A percentile compares a stretch with the other conserved stretches of the same genome.
Evolutionary conservation across 2,329 filamentous ascomycete genomes (phyloP).

Genomic region (Ophiostoma australiae): DNA sequence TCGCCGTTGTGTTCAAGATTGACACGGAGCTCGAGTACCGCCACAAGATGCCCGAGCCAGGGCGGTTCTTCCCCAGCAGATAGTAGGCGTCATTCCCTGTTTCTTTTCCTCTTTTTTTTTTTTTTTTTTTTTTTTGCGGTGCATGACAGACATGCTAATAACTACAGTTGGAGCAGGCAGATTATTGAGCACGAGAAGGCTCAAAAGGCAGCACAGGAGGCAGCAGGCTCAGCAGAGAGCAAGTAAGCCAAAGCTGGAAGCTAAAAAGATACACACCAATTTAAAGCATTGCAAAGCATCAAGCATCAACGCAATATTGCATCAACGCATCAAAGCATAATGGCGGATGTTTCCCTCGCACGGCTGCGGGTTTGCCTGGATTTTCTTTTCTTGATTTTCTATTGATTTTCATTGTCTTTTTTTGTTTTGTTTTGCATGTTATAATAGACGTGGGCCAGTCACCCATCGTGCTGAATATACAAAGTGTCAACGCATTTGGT

Average conservation of each 20-base stretch:
- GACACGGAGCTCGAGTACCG: slow-evolving; percentile 71
- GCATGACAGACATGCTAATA: slow-evolving; percentile 6
- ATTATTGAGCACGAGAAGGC: slow-evolving; percentile 43
- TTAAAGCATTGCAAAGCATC: not conserved
- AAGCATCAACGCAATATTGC: not conserved
- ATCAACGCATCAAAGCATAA: not conserved
- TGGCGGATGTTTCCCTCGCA: not conserved
- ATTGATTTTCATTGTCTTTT: not conserved
- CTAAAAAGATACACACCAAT: not conserved
- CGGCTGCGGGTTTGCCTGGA: not conserved
- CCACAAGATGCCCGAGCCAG: slow-evolving; percentile 71
- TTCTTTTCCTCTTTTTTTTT: not conserved
- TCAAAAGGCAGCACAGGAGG: slow-evolving; percentile 31
- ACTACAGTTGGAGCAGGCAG: slow-evolving; percentile 42
- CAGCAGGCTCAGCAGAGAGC: slow-evolving; percentile 20
- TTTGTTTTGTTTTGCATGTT: not conserved
- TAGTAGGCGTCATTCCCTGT: slow-evolving; percentile 52
- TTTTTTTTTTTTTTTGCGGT: too few species aligned
- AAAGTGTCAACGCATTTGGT: not conserved
- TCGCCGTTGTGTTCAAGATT: slow-evolving; percentile 61
- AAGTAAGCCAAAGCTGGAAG: slow-evolving; percentile 18
- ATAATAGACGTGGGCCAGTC: slow-evolving; percentile 6
- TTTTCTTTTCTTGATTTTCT: not conserved
- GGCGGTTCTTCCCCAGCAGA: slow-evolving; percentile 79
- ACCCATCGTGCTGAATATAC: slow-evolving; percentile 8